phyloP scores from a whole-genome alignment of 2,329 filamentous ascomycete species.

The Colletotrichum scovillei region DNA sequence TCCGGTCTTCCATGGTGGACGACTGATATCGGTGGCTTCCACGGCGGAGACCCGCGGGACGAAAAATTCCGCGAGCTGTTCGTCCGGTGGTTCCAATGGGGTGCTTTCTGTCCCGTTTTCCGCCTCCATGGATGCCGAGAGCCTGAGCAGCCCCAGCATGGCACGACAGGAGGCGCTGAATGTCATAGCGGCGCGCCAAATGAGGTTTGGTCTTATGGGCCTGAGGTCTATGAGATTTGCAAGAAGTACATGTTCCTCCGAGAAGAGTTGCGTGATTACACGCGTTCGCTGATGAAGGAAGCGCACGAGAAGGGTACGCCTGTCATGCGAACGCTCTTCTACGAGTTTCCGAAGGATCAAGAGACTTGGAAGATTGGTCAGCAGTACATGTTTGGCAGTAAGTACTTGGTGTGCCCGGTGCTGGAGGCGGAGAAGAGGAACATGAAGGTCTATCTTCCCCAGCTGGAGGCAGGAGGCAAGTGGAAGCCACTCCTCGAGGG shows the following conservation, averaged over 20 bases:
- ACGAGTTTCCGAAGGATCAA: constrained; percentile 69
- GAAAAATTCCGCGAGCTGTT: constrained; percentile 70
- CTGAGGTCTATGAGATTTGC: constrained; percentile 69
- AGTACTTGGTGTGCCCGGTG: constrained; percentile 69
- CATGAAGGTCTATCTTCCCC: constrained; percentile 64
- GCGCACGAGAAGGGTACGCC: constrained; percentile 70
- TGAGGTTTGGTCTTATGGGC: constrained; percentile 75
- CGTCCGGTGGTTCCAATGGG: constrained; percentile 78
- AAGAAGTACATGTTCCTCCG: constrained; percentile 68
- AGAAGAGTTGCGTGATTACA: constrained; percentile 69
- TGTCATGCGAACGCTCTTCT: constrained; percentile 72
- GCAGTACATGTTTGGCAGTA: constrained; percentile 73
- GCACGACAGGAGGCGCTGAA: constrained; percentile 38
- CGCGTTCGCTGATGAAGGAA: constrained; percentile 66
- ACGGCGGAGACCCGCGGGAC: constrained; percentile 70
- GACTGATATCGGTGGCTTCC: constrained; percentile 77
- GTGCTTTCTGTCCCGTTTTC: constrained; percentile 75
- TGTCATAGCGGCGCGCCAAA: constrained; percentile 64
- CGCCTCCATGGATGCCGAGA: constrained; percentile 74
- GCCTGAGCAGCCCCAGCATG: constrained; percentile 53
- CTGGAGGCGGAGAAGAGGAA: constrained; percentile 58
- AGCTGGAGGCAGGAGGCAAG: constrained; percentile 8
- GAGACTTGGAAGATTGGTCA: constrained; percentile 67
- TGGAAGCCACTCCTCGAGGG: constrained; percentile 28
- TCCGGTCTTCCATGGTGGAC: constrained; percentile 76